Evolutionary conservation across 108 stramenopile genomes (phyloP), one percentile per base, ranked within the genome.

Genomic region (Pinguiococcus pyrenoidosus): DNA sequence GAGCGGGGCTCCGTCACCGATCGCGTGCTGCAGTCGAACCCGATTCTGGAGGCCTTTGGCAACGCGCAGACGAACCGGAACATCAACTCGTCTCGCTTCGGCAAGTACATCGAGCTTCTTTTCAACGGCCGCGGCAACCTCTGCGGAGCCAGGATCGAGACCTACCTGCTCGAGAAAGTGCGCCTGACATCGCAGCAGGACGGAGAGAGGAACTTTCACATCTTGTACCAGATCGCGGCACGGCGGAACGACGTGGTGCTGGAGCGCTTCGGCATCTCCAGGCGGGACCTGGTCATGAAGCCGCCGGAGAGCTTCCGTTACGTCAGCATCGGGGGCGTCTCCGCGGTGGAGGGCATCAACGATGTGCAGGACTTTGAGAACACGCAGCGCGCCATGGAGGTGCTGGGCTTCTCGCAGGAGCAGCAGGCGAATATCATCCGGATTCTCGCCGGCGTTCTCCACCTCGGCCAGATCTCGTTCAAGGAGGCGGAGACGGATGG

Each of bases 81-180:
- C 57, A 89, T 92, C 63, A 97, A 97, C 55, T 85, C 83, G 10
- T 75, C 76, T 3, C 67, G 94, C 6, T 96, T 96, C 61, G 93
- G 93, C 8, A 95, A 95, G 59, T 95, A 81, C 52, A 89, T 95
- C 51, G 62, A 95, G 64, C 70, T 97, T 27, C 85, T 88, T 28
- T 94, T 94, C 68, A 75, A 79, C 53, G 58, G 74, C 7, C 80
- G 82, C 13, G 92, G 92, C 7, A 75, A 74, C 14, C 69, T 97
- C 16, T 24, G 47, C 35, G 56, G 32, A 33, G 92, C 92, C 43
- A 79, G 73, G 27, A 89, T 98, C 38, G 76, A 85, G 54, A 94
- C 92, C 0, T 98, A 98, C 51, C 74, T 98, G 1, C 66, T 98
- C 12, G 96, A 98, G 54, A 94, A 95, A 72, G 96, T 97, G 24